Evolutionary conservation across 257 asterid genomes (phyloP).

Genomic region (Capsicum chinense): DNA sequence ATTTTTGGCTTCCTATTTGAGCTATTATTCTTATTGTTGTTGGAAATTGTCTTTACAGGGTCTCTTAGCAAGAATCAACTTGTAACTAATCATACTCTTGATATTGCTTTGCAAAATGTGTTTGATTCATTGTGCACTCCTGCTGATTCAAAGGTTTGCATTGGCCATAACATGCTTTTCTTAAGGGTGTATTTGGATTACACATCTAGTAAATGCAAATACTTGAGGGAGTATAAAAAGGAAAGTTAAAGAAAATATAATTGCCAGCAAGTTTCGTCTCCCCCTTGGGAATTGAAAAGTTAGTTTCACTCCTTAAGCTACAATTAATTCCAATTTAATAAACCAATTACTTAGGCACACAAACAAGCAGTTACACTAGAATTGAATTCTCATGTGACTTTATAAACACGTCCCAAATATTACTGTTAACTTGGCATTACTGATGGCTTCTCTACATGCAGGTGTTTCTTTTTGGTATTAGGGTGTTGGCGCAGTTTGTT

Average conservation of each 20-base stretch:
- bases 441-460: constrained; percentile 41
- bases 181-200: background rate
- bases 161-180: background rate
- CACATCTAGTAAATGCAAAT: background rate
- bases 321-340: background rate
- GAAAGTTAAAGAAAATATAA: background rate
- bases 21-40: background rate
- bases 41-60: constrained; percentile 52
- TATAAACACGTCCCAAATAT: background rate
- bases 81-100: constrained; percentile 77
- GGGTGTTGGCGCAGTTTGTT: constrained; percentile 72
- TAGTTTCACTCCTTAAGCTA: background rate
- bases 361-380: background rate
- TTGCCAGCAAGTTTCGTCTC: background rate
- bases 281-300: too few species aligned
- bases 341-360: background rate
- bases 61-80: constrained; percentile 89
- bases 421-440: constrained; percentile 24
- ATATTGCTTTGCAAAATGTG: constrained; percentile 89
- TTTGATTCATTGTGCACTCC: constrained; percentile 91
- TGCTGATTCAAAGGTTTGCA: constrained; percentile 76
- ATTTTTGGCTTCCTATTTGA: background rate
- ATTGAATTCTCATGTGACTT: background rate
- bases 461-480: constrained; percentile 92
- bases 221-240: background rate